Evolutionary conservation across 352 stramenopile species (phyloP).

Genomic region (Phytopythium kandeliae): DNA sequence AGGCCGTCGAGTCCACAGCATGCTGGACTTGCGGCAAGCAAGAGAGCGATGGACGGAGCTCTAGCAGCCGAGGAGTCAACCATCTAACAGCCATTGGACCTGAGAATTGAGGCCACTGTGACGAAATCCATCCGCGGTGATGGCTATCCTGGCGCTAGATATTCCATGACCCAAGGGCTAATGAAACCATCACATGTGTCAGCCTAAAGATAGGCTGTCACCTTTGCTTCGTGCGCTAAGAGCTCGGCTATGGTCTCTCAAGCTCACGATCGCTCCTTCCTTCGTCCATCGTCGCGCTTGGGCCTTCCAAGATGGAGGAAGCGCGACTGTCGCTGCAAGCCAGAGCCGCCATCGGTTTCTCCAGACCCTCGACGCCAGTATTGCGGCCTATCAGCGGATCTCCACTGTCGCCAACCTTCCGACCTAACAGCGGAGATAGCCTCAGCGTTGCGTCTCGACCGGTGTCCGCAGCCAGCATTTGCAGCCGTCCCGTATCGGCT

Average conservation of each 20-base stretch:
- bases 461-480: background rate
- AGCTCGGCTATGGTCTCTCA: no score
- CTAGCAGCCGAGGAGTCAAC: slow-evolving; percentile 1
- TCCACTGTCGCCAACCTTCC: background rate
- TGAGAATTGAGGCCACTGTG: background rate
- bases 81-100: background rate
- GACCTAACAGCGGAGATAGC: background rate
- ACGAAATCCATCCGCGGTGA: background rate
- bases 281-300: no score
- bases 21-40: background rate
- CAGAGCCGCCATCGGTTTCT: background rate
- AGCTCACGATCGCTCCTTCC: no score
- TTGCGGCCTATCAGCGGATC: background rate
- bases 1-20: slow-evolving; percentile 2
- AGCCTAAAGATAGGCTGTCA: no score
- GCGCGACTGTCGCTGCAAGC: background rate
- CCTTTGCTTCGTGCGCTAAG: no score
- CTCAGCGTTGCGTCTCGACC: background rate
- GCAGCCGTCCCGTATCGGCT: background rate
- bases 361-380: background rate
- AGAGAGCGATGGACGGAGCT: background rate
- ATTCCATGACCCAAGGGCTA: no score
- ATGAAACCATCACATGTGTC: no score
- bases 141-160: no score
- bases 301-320: no score